Percentiles rank a stretch among this genome's conserved stretches.
phyloP scores from a whole-genome alignment of 805 yeast genomes.

The Candida yuanshanica region DNA sequence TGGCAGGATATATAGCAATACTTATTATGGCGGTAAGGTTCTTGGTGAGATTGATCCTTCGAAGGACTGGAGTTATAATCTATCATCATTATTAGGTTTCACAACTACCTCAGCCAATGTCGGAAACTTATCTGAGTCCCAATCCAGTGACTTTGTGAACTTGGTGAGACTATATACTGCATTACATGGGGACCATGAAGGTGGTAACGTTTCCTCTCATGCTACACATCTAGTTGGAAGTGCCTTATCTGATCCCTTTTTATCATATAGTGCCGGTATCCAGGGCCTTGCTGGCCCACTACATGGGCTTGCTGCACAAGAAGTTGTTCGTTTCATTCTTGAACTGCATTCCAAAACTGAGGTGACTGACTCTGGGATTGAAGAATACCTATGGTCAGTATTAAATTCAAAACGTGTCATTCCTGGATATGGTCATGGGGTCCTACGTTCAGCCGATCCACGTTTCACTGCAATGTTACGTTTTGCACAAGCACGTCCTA shows the following conservation, averaged over 20 bases:
- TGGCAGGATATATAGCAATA: constrained; percentile 67
- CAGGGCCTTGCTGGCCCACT: constrained; percentile 84
- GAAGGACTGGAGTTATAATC: constrained; percentile 70
- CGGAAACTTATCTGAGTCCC: constrained; percentile 27
- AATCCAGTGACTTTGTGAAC: constrained; percentile 56
- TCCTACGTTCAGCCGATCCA: constrained; percentile 77
- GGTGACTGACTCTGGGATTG: constrained; percentile 41
- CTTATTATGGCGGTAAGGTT: constrained; percentile 46
- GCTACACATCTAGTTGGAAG: constrained; percentile 80
- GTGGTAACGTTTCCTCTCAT: constrained; percentile 81
- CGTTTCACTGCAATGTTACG: constrained; percentile 70
- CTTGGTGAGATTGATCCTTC: constrained; percentile 46
- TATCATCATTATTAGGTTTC: constrained; percentile 60
- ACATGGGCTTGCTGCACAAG: constrained; percentile 84
- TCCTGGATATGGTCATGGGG: constrained; percentile 90
- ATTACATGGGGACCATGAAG: constrained; percentile 77
- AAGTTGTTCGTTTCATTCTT: constrained; percentile 69
- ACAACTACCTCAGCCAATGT: constrained; percentile 30
- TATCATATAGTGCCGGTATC: constrained; percentile 73
- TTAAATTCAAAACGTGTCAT: constrained; percentile 71
- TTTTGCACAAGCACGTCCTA: constrained; percentile 49
- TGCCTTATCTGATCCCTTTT: constrained; percentile 70
- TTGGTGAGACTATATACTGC: constrained; percentile 69
- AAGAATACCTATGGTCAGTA: constrained; percentile 64
- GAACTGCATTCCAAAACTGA: constrained; percentile 49